A percentile compares a stretch with the other conserved stretches of the same genome.
Conservation (phyloP, 495 filamentous ascomycete species). For the Lophiotrema nucula region DNA sequence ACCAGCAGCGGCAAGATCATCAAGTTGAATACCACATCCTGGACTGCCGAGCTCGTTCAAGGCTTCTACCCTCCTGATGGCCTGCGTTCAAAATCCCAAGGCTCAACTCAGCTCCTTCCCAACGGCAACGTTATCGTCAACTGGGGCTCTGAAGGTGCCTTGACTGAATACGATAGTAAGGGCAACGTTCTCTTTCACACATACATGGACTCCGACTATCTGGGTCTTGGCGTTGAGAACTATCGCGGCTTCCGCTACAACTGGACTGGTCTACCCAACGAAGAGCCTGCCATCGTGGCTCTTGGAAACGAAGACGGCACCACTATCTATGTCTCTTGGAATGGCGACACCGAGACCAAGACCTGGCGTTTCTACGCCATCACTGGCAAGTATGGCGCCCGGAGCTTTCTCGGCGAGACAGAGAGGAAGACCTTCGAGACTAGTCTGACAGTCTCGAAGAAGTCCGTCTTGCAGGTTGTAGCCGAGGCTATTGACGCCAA, state of each 20-base stretch:
- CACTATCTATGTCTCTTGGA: constrained; percentile 46
- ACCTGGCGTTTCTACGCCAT: constrained; percentile 45
- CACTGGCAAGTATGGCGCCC: constrained; percentile 36
- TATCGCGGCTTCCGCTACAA: constrained; percentile 33
- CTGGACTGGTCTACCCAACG: constrained; percentile 30
- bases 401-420: constrained; percentile 42
- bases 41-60: constrained; percentile 43
- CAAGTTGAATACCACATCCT: constrained; percentile 44
- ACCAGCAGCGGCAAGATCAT: constrained; percentile 48
- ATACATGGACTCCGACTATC: constrained; percentile 19
- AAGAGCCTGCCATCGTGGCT: constrained; percentile 37
- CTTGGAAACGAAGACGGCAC: constrained; percentile 38
- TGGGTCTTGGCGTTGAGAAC: constrained; percentile 25
- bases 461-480: constrained; percentile 1
- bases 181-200: constrained; percentile 30
- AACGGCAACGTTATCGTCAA: constrained; percentile 50
- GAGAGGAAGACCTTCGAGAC: constrained; percentile 46
- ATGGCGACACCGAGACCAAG: constrained; percentile 46
- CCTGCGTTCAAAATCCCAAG: constrained; percentile 47
- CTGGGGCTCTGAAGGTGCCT: constrained; percentile 50
- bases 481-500: constrained; percentile 13
- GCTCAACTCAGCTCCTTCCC: constrained; percentile 47
- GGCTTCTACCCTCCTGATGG: constrained; percentile 39
- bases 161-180: constrained; percentile 48
- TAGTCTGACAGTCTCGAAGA: constrained; percentile 32